Evolutionary conservation across 73 alveolate species (phyloP), one percentile per base, ranked within the genome.

Genomic region (Blepharisma stoltei): DNA sequence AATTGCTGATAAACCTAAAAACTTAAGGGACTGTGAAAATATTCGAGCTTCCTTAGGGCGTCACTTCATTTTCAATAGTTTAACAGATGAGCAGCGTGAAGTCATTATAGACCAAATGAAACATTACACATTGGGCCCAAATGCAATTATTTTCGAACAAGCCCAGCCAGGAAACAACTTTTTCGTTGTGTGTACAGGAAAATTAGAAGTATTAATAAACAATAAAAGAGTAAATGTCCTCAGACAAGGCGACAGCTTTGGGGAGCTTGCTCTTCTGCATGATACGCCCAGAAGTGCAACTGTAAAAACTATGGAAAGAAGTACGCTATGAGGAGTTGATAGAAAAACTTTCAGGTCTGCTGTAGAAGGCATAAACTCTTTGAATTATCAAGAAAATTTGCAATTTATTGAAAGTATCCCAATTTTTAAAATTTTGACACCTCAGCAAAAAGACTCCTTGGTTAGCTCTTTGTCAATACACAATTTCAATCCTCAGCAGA

Each of bases 201-300:
- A 76, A 5, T 32, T 76, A 48, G 83, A 76, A 54, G 83, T 76
- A 49, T 49, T 76, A 5, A 78, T 76, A 20, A 76, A 76, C 54
- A 78, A 55, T 32, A 76, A 55, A 76, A 37, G 60, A 41, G 65
- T 48, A 48, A 49, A 69, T 48, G 78, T 49, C 53, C 43, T 76
- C 27, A 76, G 75, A 47, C 89, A 93, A 6, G 96, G 96, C 9
- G 91, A 77, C 45, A 91, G 96, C 54, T 94, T 94, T 85, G 99
- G 99, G 43, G 99, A 94, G 77, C 81, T 94, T 18, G 99, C 99
- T 54, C 88, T 94, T 25, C 89, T 94, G 54, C 91, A 94, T 79
- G 89, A 94, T 85, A 91, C 91, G 6, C 92, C 90, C 23, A 87
- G 99, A 83, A 86, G 97, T 18, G 97, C 97, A 20, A 70, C 97